These are phyloP conservation scores for Fraxinus angustifolia DNA, from an alignment of 305 asterid species.

Conservation along the genomic window DNA sequence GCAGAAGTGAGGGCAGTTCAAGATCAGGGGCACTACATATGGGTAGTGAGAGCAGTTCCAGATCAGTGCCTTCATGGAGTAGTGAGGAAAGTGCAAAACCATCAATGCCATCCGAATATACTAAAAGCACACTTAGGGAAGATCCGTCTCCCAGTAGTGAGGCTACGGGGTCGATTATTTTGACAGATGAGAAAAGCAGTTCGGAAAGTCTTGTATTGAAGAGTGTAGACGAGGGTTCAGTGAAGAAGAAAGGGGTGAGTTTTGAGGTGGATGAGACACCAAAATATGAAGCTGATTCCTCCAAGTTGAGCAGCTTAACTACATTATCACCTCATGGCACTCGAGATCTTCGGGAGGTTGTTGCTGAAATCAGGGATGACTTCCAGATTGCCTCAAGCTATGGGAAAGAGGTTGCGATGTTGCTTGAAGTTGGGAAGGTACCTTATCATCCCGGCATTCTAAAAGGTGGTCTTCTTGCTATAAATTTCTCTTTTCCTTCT, in stretches of 20 bases:
- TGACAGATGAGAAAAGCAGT: slow-evolving; percentile 59
- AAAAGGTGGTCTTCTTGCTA: slow-evolving; percentile 52
- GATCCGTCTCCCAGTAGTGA: slow-evolving; percentile 32
- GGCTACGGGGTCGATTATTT: slow-evolving; percentile 38
- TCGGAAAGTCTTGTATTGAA: slow-evolving; percentile 43
- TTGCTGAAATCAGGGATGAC: slow-evolving; percentile 87
- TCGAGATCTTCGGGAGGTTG: slow-evolving; percentile 79
- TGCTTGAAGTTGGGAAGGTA: slow-evolving; percentile 93
- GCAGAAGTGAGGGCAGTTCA: slow-evolving; percentile 37
- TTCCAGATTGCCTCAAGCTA: slow-evolving; percentile 74
- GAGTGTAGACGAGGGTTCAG: slow-evolving; percentile 59
- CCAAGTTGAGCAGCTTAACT: slow-evolving; percentile 58
- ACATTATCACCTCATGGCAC: slow-evolving; percentile 64
- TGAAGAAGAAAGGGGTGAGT: slow-evolving; percentile 73
- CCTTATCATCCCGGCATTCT: slow-evolving; percentile 77
- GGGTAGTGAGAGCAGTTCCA: slow-evolving; percentile 16
- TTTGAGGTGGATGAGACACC: slow-evolving; percentile 74
- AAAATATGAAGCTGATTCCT: slow-evolving; percentile 63
- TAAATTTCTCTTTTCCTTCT: not conserved
- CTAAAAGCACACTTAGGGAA: slow-evolving; percentile 29
- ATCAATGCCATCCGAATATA: slow-evolving; percentile 31
- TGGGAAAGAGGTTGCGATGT: slow-evolving; percentile 83
- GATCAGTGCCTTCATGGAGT: slow-evolving; percentile 40
- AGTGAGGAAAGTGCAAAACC: slow-evolving; percentile 46
- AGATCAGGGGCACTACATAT: slow-evolving; percentile 16